Conservation (phyloP, 2,329 filamentous ascomycete genomes). For the Diaporthe sp. region DNA sequence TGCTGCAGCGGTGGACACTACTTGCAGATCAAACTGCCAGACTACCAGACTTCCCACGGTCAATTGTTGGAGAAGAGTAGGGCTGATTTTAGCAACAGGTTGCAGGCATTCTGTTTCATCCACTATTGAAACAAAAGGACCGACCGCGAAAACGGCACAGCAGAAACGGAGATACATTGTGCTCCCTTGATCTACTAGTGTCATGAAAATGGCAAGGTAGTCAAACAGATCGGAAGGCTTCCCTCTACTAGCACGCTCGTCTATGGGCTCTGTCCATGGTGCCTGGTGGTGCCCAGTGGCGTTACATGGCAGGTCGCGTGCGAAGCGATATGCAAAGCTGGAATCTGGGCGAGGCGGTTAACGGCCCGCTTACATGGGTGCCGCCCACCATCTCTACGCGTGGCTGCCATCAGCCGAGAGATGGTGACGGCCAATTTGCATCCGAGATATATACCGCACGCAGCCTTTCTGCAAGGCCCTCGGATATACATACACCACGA, state of each 20-base stretch:
- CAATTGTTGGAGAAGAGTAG: not conserved
- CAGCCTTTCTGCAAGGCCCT: not conserved
- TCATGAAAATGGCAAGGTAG: not conserved
- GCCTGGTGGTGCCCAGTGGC: not conserved
- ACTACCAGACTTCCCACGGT: not conserved
- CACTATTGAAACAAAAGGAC: not conserved
- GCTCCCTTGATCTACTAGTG: not conserved
- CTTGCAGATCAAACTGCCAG: constrained; percentile 22
- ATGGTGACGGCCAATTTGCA: not conserved
- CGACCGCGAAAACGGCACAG: not conserved
- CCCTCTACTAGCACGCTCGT: not conserved
- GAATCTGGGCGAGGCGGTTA: constrained; percentile 6
- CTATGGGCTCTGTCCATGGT: not conserved
- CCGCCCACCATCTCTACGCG: constrained; percentile 1
- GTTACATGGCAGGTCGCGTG: constrained; percentile 2
- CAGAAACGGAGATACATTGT: not conserved
- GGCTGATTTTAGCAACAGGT: constrained; percentile 13
- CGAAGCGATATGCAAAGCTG: not conserved
- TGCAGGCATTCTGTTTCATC: constrained; percentile 1
- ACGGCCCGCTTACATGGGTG: constrained; percentile 14
- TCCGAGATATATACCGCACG: not conserved
- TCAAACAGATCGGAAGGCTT: not conserved
- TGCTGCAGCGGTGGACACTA: not conserved
- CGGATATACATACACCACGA: not conserved
- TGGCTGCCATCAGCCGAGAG: not conserved